A percentile compares a stretch with the other conserved stretches of the same genome.
Evolutionary conservation across 208 protist genomes (phyloP).

Genomic region (Leishmania braziliensis): DNA sequence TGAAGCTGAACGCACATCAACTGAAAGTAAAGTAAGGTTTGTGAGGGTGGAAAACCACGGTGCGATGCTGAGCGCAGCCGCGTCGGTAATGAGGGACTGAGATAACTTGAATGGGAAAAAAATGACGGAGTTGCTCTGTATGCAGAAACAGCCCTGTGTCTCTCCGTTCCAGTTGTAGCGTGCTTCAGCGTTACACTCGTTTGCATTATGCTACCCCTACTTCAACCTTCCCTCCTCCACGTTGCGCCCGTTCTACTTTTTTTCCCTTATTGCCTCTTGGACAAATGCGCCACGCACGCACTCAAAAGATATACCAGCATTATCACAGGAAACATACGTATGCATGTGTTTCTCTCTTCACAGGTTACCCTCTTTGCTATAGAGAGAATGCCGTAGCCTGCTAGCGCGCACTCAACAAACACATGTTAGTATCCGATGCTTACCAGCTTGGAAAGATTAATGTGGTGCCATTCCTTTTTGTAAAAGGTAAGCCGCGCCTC

Average conservation of each 20-base stretch:
- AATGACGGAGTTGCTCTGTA: neutral
- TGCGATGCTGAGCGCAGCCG: neutral
- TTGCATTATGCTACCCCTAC: neutral
- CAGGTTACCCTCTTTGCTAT: slow-evolving; percentile 12
- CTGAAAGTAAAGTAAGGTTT: neutral
- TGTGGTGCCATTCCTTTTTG: neutral
- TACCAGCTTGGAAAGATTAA: neutral
- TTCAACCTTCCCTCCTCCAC: neutral
- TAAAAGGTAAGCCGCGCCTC: neutral
- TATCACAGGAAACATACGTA: neutral
- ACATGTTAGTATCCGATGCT: neutral
- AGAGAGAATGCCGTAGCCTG: slow-evolving; percentile 1
- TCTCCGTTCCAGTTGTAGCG: neutral
- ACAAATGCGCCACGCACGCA: neutral
- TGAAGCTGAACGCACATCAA: slow-evolving; percentile 1
- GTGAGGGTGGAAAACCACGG: neutral
- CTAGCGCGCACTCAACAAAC: neutral
- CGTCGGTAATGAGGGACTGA: neutral
- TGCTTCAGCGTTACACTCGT: neutral
- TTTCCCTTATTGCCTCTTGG: neutral
- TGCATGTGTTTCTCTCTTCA: neutral
- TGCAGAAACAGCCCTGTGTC: neutral
- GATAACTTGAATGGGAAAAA: neutral
- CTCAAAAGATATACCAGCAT: neutral
- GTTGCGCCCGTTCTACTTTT: neutral